phyloP scores from a whole-genome alignment of 1,284 basidiomycete genomes.

The Afroboletus lepidellus region DNA sequence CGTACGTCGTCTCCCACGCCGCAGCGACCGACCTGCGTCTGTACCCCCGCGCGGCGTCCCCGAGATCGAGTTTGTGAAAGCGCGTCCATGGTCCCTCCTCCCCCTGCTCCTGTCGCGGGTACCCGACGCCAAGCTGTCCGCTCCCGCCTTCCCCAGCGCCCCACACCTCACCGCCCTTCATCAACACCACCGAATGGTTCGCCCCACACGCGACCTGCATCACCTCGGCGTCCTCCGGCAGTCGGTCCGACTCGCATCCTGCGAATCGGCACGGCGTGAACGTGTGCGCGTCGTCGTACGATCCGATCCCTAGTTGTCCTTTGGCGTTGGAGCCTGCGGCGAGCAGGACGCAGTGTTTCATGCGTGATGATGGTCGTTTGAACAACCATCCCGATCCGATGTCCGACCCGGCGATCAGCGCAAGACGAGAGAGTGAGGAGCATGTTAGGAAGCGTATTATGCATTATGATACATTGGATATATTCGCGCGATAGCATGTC shows the following conservation, averaged over 20 bases:
- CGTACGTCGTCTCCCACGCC: constrained; percentile 82
- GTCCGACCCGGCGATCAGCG: too few species aligned
- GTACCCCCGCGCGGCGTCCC: constrained; percentile 36
- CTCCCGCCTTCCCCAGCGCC: constrained; percentile 60
- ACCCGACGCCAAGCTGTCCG: constrained; percentile 58
- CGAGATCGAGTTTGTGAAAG: constrained; percentile 50
- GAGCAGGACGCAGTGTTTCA: constrained; percentile 18
- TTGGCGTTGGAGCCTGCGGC: constrained; percentile 34
- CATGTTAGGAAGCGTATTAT: too few species aligned
- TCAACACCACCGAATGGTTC: constrained; percentile 31
- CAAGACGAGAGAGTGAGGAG: too few species aligned
- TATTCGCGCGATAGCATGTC: constrained; percentile 9
- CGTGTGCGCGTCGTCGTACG: constrained; percentile 25
- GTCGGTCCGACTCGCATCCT: constrained; percentile 4
- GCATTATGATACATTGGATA: constrained; percentile 23
- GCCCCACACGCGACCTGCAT: constrained; percentile 31
- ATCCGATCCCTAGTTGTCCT: constrained; percentile 33
- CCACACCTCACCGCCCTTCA: constrained; percentile 47
- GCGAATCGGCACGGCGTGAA: constrained; percentile 30
- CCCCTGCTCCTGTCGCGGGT: neutral
- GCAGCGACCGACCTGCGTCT: constrained; percentile 51
- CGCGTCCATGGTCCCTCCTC: constrained; percentile 21
- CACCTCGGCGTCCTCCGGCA: constrained; percentile 16
- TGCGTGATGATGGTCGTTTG: neutral
- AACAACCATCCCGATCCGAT: neutral